Percentiles rank a stretch among this genome's conserved stretches.
Evolutionary conservation across 441 rosid genomes (phyloP).

Genomic region (Mallotus repandus): DNA sequence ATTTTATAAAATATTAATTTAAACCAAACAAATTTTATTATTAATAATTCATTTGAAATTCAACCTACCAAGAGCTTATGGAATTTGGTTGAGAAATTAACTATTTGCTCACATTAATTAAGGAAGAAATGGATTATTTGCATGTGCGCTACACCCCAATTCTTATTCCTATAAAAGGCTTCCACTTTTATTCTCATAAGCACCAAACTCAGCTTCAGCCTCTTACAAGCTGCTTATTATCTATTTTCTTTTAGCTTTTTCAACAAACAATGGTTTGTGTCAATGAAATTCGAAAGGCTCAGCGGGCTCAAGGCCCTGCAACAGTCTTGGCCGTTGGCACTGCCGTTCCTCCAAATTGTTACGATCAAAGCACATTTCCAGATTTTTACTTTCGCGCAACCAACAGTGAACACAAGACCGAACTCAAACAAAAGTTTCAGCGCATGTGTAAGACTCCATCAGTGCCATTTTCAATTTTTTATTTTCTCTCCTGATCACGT

Average conservation of each 20-base stretch:
- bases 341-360: conserved; percentile 34
- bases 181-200: no score
- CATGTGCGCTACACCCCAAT: no score
- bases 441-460: conserved; percentile 40
- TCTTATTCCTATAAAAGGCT: background rate
- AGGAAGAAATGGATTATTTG: no score
- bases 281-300: conserved; percentile 36
- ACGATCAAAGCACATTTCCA: conserved; percentile 37
- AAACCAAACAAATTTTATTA: no score
- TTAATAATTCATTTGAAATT: no score
- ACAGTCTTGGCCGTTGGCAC: conserved; percentile 45
- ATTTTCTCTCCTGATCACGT: background rate
- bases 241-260: background rate
- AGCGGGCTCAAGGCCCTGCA: conserved; percentile 43
- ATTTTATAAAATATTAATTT: no score
- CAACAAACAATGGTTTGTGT: conserved; percentile 33
- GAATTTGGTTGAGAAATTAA: no score
- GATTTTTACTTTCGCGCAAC: conserved; percentile 47
- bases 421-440: conserved; percentile 46
- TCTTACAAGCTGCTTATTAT: background rate
- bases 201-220: no score
- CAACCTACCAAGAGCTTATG: no score
- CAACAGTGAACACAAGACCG: conserved; percentile 38
- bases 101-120: no score
- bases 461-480: no score